Percentiles rank a stretch among this genome's conserved stretches.
Conservation (phyloP, 2,329 filamentous ascomycete genomes). For the Macrophomina tecta region DNA sequence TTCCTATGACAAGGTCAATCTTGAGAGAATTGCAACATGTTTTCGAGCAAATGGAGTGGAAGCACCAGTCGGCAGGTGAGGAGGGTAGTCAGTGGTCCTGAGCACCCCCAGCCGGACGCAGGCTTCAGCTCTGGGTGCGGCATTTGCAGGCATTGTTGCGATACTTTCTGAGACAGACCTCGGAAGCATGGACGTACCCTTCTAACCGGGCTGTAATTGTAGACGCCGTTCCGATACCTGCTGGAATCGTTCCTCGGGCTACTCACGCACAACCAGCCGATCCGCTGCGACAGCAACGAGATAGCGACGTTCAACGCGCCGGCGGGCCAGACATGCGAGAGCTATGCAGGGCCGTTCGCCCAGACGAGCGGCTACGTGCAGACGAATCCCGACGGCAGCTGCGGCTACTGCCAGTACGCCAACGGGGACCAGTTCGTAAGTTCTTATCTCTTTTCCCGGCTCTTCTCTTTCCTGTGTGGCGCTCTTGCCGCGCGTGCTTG, state of each 20-base stretch:
- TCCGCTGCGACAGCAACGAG: constrained; percentile 63
- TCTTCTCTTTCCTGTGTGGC: background rate
- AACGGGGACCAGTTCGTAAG: constrained; percentile 63
- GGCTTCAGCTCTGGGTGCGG: too few relatives aligned
- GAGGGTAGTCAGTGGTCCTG: too few relatives aligned
- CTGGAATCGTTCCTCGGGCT: constrained; percentile 67
- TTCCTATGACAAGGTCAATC: too few relatives aligned
- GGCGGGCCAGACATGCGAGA: constrained; percentile 63
- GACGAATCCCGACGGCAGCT: constrained; percentile 61
- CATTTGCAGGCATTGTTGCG: too few relatives aligned
- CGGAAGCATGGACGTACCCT: background rate
- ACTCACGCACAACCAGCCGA: constrained; percentile 60
- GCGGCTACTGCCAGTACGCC: constrained; percentile 69
- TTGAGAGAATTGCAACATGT: too few relatives aligned
- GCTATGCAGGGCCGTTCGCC: constrained; percentile 64
- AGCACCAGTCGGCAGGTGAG: too few relatives aligned
- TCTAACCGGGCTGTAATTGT: constrained; percentile 60
- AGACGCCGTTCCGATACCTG: constrained; percentile 72
- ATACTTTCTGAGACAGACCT: too few relatives aligned
- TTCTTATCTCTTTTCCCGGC: constrained; percentile 5
- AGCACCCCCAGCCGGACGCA: too few relatives aligned
- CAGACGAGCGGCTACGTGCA: constrained; percentile 65
- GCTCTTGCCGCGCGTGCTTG: background rate
- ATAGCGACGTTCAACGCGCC: constrained; percentile 67
- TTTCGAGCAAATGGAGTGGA: too few relatives aligned